Base-by-base conservation (phyloP, 768 basidiomycete genomes). In the Hygrophorus russula region DNA sequence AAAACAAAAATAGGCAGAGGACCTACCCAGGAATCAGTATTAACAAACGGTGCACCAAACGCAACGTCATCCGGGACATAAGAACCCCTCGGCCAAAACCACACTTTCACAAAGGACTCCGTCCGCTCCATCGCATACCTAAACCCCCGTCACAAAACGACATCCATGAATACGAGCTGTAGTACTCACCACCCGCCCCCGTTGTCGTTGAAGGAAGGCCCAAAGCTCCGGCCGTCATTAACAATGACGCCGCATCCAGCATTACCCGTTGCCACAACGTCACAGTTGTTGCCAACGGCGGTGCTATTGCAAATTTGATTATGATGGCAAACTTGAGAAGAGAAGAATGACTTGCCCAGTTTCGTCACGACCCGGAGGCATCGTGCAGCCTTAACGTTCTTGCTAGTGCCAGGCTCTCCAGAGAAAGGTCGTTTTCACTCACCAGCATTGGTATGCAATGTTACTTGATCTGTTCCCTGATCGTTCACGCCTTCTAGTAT, bases 51-150 rank as follows among this genome's bases (percentile, higher is more conserved):
- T 55, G 56, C 0, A 1, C 71, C 74, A 14, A 59, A 57, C 36
- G 40, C 59, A 13, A 80, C 65, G 20, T 77, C 76, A 7, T 53
- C 40, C 2, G 78, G 80, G 19, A 76, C 69, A 24, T 50, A 58
- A 37, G 58, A 68, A 49, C 69, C 68, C 19, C 82, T 67, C 0
- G 73, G 57, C 82, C 82, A 89, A 64, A 82, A 84, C 74, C 78
- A 87, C 27, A 85, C 65, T 41, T 76, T 77, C 49, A 86, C 76
- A 53, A 65, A 72, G 12, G 51, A 51, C 14, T 58, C 51, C 0
- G 75, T 74, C 31, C 81, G 70, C 55, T 82, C 80, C 40, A 81
- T 64, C 0, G 76, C 82, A 53, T 73, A 81, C 72, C 74, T 80
- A 10, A 17, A 17, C 32, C 13, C 14, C 17, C 11, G 43, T 27